Evolutionary conservation across 2,329 filamentous ascomycete species (phyloP), one percentile per base, ranked within the genome.

Genomic region (Tolypocladium amazonense): DNA sequence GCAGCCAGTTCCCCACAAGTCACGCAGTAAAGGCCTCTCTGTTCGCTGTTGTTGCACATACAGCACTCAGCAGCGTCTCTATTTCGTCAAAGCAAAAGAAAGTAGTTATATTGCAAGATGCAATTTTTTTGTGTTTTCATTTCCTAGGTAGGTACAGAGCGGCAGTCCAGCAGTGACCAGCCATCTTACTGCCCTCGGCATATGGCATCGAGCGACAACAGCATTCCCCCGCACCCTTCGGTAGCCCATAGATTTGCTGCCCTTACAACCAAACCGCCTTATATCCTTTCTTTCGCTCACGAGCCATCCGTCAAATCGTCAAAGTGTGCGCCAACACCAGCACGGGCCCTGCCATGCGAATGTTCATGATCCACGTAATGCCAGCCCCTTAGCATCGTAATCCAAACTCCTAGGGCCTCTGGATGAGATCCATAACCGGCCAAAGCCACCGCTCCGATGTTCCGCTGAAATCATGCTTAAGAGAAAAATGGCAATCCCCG

Each of bases 331-430:
- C 56, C 56, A 37, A 58, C 56, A 37, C 55, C 50, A 37, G 11
- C 53, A 59, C 33, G 38, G 38, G 55, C 37, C 50, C 35, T 58
- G 52, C 45, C 56, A 43, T 58, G 30, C 53, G 53, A 33, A 38
- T 56, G 33, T 45, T 66, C 64, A 60, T 65, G 45, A 62, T 63
- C 58, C 63, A 63, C 61, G 58, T 58, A 63, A 62, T 57, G 59
- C 58, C 43, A 59, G 53, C 59, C 60, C 60, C 58, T 47, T 57
- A 59, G 54, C 59, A 52, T 60, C 60, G 59, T 57, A 63, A 68
- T 63, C 66, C 66, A 63, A 68, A 68, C 66, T 67, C 66, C 66
- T 52, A 8, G 47, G 56, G 53, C 50, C 56, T 58, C 37, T 62
- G 27, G 35, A 58, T 45, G 43, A 50, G 54, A 56, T 61, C 56